Conservation (phyloP, 768 basidiomycete species). For the Pisolithus sp. region DNA sequence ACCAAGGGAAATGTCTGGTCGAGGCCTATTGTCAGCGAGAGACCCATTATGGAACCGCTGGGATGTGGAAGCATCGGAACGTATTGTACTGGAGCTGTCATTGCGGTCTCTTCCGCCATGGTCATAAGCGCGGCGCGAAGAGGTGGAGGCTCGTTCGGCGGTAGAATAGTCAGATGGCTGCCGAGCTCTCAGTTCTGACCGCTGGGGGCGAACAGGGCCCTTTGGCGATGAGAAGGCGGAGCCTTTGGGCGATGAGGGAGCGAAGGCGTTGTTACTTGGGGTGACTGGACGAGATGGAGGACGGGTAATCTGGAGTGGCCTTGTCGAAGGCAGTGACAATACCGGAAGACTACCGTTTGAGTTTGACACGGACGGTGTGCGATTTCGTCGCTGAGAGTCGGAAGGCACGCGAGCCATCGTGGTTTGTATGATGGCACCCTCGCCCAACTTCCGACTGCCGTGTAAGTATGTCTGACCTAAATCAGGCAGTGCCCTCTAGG, state of each 20-base stretch:
- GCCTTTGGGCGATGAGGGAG: slow-evolving; percentile 33
- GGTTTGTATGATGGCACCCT: background rate
- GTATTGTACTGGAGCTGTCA: slow-evolving; percentile 47
- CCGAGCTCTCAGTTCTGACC: slow-evolving; percentile 59
- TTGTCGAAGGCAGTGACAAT: slow-evolving; percentile 31
- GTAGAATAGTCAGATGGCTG: slow-evolving; percentile 45
- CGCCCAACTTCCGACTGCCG: too few species aligned
- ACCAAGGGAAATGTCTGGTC: slow-evolving; percentile 13
- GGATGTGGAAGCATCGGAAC: slow-evolving; percentile 37
- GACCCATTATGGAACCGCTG: slow-evolving; percentile 27
- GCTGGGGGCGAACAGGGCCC: slow-evolving; percentile 58
- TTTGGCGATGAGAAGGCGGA: slow-evolving; percentile 37
- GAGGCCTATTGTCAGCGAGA: slow-evolving; percentile 9
- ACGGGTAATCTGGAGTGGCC: slow-evolving; percentile 59
- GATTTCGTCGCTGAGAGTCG: slow-evolving; percentile 34
- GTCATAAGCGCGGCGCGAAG: slow-evolving; percentile 32
- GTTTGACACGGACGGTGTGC: slow-evolving; percentile 40
- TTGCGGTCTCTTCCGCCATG: slow-evolving; percentile 28
- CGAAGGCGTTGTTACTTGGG: slow-evolving; percentile 37
- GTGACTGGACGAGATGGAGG: slow-evolving; percentile 49
- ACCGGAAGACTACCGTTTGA: slow-evolving; percentile 33
- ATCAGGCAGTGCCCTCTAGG: too few species aligned
- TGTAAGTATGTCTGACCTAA: too few species aligned
- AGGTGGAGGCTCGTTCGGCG: slow-evolving; percentile 44
- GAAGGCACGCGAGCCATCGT: slow-evolving; percentile 54